Evolutionary conservation across 176 grass and related monocot species (phyloP), one percentile per base, ranked within the genome.

Genomic region (Carex myosuroides): DNA sequence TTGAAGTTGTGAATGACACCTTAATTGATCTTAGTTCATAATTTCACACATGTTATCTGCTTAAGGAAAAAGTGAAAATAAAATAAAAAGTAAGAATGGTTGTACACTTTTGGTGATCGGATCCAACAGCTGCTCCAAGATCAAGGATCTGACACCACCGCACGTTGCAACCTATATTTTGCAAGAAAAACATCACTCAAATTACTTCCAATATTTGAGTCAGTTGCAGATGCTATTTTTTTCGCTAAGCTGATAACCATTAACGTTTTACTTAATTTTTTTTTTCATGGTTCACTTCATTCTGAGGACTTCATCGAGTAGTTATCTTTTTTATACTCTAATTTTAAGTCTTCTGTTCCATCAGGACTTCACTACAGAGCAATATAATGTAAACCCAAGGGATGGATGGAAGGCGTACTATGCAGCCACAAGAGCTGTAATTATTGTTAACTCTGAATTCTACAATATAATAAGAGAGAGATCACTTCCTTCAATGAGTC

Each of bases 341-440:
- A 81, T 48, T 46, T 59, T 53, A n/a, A 83, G 42, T 41, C 48
- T 88, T 22, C 53, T 79, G 65, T 74, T 22, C 56, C 35, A 88
- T 81, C 77, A 99, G 97, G 97, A 99, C 74, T 99, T 99, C 81
- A 94, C 91, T 14, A 88, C 89, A 55, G 97, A 99, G 41, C 97
- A 99, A 86, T 74, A 72, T 60, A 92, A 22, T 29, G 81, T 94
- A 83, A 92, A 26, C 83, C 97, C 93, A 73, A 88, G 63, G 13
- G 89, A 96, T 59, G 97, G 97, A 85, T 99, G 97, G 97, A 99
- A 99, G 85, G 88, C 90, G 53, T 99, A 96, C 68, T 99, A 99
- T 86, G 97, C 97, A 76, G 84, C 91, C 56, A 99, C 97, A 85
- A 94, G 90, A 81, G 93, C 93, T 80, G 86, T 99, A 85, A 85